Evolutionary conservation across 768 basidiomycete species (phyloP).

Genomic region (Hygrophorus russula): DNA sequence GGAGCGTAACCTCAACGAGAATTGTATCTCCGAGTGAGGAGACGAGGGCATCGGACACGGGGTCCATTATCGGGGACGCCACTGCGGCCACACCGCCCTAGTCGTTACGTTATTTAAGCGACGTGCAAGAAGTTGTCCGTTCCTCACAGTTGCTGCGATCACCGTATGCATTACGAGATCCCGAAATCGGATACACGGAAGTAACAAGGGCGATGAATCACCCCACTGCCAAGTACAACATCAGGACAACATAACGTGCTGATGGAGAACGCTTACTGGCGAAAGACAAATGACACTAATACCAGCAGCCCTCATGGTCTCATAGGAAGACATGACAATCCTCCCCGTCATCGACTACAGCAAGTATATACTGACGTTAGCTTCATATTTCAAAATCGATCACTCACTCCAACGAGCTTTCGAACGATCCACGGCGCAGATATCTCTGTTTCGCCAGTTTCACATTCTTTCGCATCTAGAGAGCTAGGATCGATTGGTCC

Average conservation of each 20-base stretch:
- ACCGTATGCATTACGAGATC: conserved; percentile 53
- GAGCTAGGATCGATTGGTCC: conserved; percentile 36
- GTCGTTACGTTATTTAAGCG: neutral
- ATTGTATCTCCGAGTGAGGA: conserved; percentile 44
- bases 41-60: conserved; percentile 40
- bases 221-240: conserved; percentile 33
- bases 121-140: too few relatives aligned
- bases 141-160: conserved; percentile 42
- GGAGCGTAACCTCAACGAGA: conserved; percentile 43
- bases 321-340: conserved; percentile 54
- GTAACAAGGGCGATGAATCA: conserved; percentile 48
- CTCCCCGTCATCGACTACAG: conserved; percentile 47
- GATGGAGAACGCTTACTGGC: conserved; percentile 28
- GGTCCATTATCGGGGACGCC: conserved; percentile 40
- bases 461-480: conserved; percentile 18
- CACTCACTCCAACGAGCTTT: conserved; percentile 50
- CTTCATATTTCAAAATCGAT: neutral
- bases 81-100: conserved; percentile 33
- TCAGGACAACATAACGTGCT: conserved; percentile 2
- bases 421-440: conserved; percentile 51
- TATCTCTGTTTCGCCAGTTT: conserved; percentile 39
- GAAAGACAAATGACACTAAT: conserved; percentile 51
- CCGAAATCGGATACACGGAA: conserved; percentile 55
- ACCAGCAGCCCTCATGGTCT: conserved; percentile 48
- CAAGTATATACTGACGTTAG: neutral